phyloP scores from a whole-genome alignment of 305 asterid species.

The Fraxinus angustifolia region DNA sequence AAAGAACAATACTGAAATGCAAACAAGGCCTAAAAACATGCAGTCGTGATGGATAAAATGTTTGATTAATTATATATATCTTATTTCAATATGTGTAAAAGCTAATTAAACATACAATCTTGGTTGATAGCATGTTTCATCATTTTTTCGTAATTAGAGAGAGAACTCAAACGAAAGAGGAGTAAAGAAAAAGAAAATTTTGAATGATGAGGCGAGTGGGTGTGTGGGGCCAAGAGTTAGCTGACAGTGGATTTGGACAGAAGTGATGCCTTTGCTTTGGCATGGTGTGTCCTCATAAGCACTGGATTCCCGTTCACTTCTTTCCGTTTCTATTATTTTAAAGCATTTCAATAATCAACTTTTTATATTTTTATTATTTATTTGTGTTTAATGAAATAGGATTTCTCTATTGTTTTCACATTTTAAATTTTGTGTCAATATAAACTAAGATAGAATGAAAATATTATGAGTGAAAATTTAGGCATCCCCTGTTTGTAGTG shows the following conservation, averaged over 20 bases:
- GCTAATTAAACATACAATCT: background rate
- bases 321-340: background rate
- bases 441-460: too few relatives aligned
- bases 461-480: too few relatives aligned
- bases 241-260: slow-evolving; percentile 25
- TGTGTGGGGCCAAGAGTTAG: slow-evolving; percentile 17
- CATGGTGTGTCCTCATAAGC: slow-evolving; percentile 13
- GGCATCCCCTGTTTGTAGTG: too few relatives aligned
- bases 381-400: too few relatives aligned
- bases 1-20: too few relatives aligned
- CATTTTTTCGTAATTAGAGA: background rate
- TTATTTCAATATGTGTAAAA: background rate
- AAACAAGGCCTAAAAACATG: background rate
- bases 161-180: background rate
- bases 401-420: background rate
- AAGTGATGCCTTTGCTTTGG: slow-evolving; percentile 11
- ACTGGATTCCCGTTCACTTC: background rate
- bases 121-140: background rate
- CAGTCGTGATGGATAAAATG: background rate
- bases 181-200: background rate
- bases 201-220: slow-evolving; percentile 14
- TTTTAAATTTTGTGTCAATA: background rate
- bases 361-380: too few relatives aligned
- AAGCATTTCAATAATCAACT: background rate
- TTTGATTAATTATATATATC: background rate